Percentiles rank a stretch among this genome's conserved stretches.
These are phyloP conservation scores for Backusella circina DNA, from an alignment of 192 early-diverging fungal species.

Conservation along the genomic window DNA sequence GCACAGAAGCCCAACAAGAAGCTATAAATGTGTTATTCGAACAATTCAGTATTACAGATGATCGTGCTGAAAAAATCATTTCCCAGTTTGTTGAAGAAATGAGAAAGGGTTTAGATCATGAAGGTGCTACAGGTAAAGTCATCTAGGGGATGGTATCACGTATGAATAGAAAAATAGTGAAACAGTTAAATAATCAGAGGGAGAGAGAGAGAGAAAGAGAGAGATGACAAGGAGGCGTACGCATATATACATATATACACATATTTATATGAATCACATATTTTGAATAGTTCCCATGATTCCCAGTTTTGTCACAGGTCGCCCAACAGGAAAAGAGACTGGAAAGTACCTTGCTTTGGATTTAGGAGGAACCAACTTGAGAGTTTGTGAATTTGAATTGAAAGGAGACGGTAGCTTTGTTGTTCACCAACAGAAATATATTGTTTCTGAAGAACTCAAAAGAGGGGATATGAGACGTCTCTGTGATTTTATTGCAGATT, in stretches of 20 bases:
- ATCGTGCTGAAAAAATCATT: slow-evolving; percentile 6
- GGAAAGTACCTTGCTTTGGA: slow-evolving; percentile 92
- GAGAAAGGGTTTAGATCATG: slow-evolving; percentile 25
- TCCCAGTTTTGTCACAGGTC: slow-evolving; percentile 79
- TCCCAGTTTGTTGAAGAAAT: slow-evolving; percentile 32
- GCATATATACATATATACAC: not conserved
- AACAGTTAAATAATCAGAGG: not conserved
- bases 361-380: slow-evolving; percentile 93
- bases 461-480: slow-evolving; percentile 48
- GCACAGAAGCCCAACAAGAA: not conserved
- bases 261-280: not conserved
- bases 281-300: slow-evolving; percentile 66
- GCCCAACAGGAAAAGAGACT: slow-evolving; percentile 81
- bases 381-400: slow-evolving; percentile 83
- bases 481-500: slow-evolving; percentile 86
- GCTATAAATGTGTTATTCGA: not conserved
- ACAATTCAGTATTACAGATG: not conserved
- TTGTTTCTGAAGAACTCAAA: slow-evolving; percentile 63
- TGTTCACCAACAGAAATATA: slow-evolving; percentile 77
- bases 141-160: not conserved
- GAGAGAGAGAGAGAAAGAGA: not conserved
- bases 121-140: slow-evolving; percentile 31
- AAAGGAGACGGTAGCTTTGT: slow-evolving; percentile 66
- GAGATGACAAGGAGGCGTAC: not conserved
- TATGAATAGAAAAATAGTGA: not conserved